A percentile compares a stretch with the other conserved stretches of the same genome.
Conservation (phyloP, 2,329 filamentous ascomycete species). For the Aciculosporium take region DNA sequence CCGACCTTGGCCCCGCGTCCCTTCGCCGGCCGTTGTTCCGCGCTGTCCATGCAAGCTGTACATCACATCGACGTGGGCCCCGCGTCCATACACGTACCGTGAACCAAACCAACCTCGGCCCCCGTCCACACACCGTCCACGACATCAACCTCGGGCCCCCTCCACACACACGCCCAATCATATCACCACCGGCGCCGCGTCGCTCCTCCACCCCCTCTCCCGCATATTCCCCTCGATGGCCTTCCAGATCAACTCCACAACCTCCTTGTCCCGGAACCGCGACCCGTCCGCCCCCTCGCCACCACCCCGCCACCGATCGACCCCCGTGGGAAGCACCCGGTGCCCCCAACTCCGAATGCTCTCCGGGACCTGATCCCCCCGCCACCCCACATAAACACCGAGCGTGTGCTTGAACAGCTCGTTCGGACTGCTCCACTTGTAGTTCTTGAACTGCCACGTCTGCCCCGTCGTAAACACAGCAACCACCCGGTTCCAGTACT, state of each 20-base stretch:
- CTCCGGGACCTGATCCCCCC: slow-evolving; percentile 65
- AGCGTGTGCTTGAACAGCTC: slow-evolving; percentile 83
- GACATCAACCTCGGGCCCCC: too few relatives aligned
- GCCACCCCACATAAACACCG: slow-evolving; percentile 84
- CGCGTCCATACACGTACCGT: too few relatives aligned
- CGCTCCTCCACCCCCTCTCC: slow-evolving; percentile 65
- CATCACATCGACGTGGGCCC: too few relatives aligned
- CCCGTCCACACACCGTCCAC: too few relatives aligned
- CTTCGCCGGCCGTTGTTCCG: too few relatives aligned
- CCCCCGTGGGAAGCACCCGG: slow-evolving; percentile 59
- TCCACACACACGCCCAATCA: slow-evolving; percentile 11
- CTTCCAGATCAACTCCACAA: slow-evolving; percentile 87
- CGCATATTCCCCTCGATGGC: slow-evolving; percentile 79
- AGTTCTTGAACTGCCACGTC: slow-evolving; percentile 96
- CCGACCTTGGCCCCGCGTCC: too few relatives aligned
- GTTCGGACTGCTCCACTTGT: slow-evolving; percentile 82
- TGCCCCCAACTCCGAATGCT: slow-evolving; percentile 75
- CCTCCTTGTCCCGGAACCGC: slow-evolving; percentile 77
- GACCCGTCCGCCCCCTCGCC: slow-evolving; percentile 37
- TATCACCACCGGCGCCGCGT: slow-evolving; percentile 46
- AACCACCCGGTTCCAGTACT: slow-evolving; percentile 92
- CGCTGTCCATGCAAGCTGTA: too few relatives aligned
- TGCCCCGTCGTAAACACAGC: slow-evolving; percentile 97
- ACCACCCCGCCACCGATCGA: slow-evolving; percentile 66
- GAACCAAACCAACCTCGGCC: too few relatives aligned